A percentile compares a stretch with the other conserved stretches of the same genome.
Conservation (phyloP, 2,329 filamentous ascomycete species). For the Chaetomiaceae sp. region DNA sequence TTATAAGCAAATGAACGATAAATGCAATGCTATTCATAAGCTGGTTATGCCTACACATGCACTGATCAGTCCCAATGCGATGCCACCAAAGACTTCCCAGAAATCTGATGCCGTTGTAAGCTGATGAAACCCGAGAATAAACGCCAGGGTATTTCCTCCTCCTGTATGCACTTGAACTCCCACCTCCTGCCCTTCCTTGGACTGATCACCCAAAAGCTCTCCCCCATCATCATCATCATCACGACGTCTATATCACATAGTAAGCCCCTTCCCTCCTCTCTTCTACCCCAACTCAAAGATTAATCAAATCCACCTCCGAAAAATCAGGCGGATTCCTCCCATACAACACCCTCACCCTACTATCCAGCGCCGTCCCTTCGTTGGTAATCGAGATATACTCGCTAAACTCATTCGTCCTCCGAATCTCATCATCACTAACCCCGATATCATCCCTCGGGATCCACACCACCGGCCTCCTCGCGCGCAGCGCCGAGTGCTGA, state of each 20-base stretch:
- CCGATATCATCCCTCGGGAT: conserved; percentile 88
- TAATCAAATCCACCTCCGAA: conserved; percentile 81
- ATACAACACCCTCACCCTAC: conserved; percentile 77
- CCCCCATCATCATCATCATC: conserved; percentile 2
- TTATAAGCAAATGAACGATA: too few relatives aligned
- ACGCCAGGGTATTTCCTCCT: conserved; percentile 12
- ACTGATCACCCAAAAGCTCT: neutral
- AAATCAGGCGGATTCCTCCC: conserved; percentile 84
- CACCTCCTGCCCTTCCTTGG: neutral
- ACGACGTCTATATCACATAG: neutral
- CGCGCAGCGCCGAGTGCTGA: conserved; percentile 81
- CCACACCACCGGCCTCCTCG: conserved; percentile 85
- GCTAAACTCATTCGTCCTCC: conserved; percentile 69
- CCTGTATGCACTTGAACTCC: neutral
- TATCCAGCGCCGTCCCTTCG: conserved; percentile 82
- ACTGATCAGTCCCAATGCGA: neutral
- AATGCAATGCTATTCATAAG: conserved; percentile 1
- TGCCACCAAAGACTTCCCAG: neutral
- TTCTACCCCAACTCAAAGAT: conserved; percentile 46
- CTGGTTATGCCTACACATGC: neutral
- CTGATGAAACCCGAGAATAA: neutral
- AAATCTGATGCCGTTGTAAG: too few relatives aligned
- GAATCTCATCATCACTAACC: conserved; percentile 86
- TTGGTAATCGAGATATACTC: conserved; percentile 90
- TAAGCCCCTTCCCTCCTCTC: neutral